Base-by-base conservation (phyloP, 2,329 filamentous ascomycete species). In the Colletotrichum acutatum region DNA sequence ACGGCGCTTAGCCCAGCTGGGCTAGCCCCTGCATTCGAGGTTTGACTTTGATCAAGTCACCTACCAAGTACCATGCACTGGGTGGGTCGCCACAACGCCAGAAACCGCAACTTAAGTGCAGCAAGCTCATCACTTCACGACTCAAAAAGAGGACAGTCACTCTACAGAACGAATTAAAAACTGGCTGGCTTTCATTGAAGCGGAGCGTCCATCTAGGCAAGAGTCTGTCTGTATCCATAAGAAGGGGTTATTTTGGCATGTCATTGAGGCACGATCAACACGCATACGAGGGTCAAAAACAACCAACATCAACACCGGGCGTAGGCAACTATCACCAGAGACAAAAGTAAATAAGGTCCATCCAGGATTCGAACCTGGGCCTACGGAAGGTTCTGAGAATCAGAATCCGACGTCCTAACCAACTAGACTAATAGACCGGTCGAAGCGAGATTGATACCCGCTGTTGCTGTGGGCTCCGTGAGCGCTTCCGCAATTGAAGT, bases 341-440 rank as follows among this genome's bases (percentile, higher is more conserved):
- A 9, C 37, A 64, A 70, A 70, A 54, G 30, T n/a, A 4, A 5
- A 5, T 1, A 7, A 72, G 66, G 46, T 70, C 70, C 54, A 84
- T 81, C 66, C 66, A 70, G 65, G 69, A 64, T 69, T 69, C 65
- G 65, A 72, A 72, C 69, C 65, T 72, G 66, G 70, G 70, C 66
- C 11, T 65, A 72, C 66, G 58, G 60, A 72, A 70, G 0, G 26
- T 22, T 26, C 56, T 30, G 46, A 54, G 1, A 49, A n/a, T 72
- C 70, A 65, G 70, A 65, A 61, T 70, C 70, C 66, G 66, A 72
- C 66, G 70, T 72, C 60, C 66, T 72, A 56, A 65, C 60, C 70
- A 65, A 70, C 66, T 70, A 70, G 66, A 65, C 60, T 70, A 72
- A 70, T 65, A 65, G 66, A 70, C 60, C 70, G 5, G 2, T 9